These are phyloP conservation scores for Pseudomicrostroma phylloplanum DNA, from an alignment of 1,284 basidiomycete species.

Conservation along the genomic window DNA sequence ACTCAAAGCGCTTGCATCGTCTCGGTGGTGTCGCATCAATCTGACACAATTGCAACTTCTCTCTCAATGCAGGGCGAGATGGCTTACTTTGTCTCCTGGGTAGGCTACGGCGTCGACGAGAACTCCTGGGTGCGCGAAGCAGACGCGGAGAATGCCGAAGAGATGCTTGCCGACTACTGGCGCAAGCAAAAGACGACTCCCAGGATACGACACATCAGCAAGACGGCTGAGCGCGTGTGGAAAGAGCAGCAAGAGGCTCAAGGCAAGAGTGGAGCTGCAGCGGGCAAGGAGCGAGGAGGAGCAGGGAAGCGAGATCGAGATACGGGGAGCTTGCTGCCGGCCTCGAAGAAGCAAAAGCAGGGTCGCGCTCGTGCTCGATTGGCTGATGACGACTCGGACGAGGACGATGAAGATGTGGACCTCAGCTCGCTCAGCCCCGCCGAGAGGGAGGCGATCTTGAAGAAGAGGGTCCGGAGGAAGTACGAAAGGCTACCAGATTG, in stretches of 20 bases:
- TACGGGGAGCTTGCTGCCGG: background rate
- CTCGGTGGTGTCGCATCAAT: background rate
- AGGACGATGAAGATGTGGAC: constrained; percentile 10
- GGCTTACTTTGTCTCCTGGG: constrained; percentile 40
- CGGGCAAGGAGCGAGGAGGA: background rate
- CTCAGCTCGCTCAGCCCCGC: constrained; percentile 11
- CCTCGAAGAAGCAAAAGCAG: background rate
- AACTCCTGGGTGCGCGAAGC: constrained; percentile 34
- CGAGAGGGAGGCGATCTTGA: constrained; percentile 16
- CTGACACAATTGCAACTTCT: background rate
- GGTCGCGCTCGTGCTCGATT: background rate
- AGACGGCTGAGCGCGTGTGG: constrained; percentile 9
- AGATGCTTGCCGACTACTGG: constrained; percentile 12
- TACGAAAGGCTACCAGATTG: constrained; percentile 29
- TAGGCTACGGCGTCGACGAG: constrained; percentile 27
- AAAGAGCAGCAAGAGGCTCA: background rate
- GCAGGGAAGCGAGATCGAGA: background rate
- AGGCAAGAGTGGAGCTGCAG: background rate
- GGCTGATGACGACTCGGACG: constrained; percentile 7
- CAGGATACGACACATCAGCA: constrained; percentile 13
- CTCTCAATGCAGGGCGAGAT: constrained; percentile 16
- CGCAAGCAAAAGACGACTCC: constrained; percentile 8
- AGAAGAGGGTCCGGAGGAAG: constrained; percentile 20
- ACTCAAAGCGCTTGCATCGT: background rate
- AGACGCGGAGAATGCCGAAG: constrained; percentile 23